Base-by-base conservation (phyloP, 768 basidiomycete species). In the Wakefieldia striispora region DNA sequence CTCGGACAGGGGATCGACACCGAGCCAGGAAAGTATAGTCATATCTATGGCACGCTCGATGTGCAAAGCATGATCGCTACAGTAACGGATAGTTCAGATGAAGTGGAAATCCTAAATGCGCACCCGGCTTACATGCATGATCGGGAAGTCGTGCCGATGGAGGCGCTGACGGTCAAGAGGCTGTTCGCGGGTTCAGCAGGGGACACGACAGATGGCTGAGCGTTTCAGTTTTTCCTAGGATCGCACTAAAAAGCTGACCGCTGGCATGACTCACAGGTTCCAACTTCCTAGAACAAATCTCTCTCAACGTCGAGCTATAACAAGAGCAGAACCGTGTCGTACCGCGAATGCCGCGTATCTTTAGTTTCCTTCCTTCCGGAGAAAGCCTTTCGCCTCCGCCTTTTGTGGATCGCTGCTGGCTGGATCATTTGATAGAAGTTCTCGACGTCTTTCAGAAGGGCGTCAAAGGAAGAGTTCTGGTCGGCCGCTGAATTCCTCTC, bases 381-480 rank as follows among this genome's bases (percentile, higher is more conserved):
- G 4, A 36, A 23, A 23, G 17, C 40, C 19, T 43, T 29, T 10
- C 6, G 35, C 23, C 16, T 51, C 6, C 20, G 41, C 17, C 29
- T 37, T 38, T 42, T 47, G 0, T 27, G 9, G 10, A 1, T 34
- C 7, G n/a, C 19, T 36, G 17, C 42, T 0, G 38, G 27, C n/a
- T 13, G 17, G 12, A 50, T 40, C 29, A 9, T 40, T 6, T 17
- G 45, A 37, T 27, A 34, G 24, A 55, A 53, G 13, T 35, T 45
- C 4, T 49, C 51, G 8, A 55, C 14, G n/a, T 58, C 59, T 39
- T 51, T 40, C 11, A 50, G 4, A 16, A 58, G 47, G 3, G 31
- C 16, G 27, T 44, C 49, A 9, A 61, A 58, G 9, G 50, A 55
- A 5, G 47, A 48, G 27, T 34, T 51, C 23, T 61, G 53, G 3